phyloP scores from a whole-genome alignment of 768 basidiomycete species.

The Paxillus involutus region DNA sequence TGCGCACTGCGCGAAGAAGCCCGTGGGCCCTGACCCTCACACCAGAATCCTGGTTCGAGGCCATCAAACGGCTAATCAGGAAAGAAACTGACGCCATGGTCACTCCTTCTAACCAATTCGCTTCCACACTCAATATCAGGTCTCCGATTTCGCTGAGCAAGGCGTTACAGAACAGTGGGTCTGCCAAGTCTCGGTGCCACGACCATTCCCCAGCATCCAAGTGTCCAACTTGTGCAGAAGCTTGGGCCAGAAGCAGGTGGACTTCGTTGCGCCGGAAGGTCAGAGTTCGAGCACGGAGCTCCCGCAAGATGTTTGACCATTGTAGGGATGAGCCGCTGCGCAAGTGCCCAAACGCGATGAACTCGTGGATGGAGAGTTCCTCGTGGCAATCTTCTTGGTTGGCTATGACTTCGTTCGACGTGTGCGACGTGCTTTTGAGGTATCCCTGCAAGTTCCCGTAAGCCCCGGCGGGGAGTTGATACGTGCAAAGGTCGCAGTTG shows the following conservation, averaged over 20 bases:
- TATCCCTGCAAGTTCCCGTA: conserved; percentile 39
- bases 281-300: not conserved
- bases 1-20: conserved; percentile 33
- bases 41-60: not conserved
- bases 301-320: conserved; percentile 4
- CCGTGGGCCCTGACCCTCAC: conserved; percentile 9
- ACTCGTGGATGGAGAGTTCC: not conserved
- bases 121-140: not conserved
- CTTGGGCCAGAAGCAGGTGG: not conserved
- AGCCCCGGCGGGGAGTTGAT: conserved; percentile 28
- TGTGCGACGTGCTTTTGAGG: conserved; percentile 34
- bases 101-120: conserved; percentile 2
- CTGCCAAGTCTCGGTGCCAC: conserved; percentile 12
- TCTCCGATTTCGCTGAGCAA: conserved; percentile 1
- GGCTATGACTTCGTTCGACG: conserved; percentile 42
- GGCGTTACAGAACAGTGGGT: conserved; percentile 6
- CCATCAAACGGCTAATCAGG: not conserved
- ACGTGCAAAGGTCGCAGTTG: conserved; percentile 25
- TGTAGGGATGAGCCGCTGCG: conserved; percentile 12
- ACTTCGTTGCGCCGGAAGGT: not conserved
- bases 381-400: conserved; percentile 28
- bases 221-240: not conserved
- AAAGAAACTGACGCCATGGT: conserved; percentile 1
- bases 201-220: not conserved
- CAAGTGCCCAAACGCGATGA: conserved; percentile 15